Conservation (phyloP, 148 eudicot species). For the Heliosperma pusillum region DNA sequence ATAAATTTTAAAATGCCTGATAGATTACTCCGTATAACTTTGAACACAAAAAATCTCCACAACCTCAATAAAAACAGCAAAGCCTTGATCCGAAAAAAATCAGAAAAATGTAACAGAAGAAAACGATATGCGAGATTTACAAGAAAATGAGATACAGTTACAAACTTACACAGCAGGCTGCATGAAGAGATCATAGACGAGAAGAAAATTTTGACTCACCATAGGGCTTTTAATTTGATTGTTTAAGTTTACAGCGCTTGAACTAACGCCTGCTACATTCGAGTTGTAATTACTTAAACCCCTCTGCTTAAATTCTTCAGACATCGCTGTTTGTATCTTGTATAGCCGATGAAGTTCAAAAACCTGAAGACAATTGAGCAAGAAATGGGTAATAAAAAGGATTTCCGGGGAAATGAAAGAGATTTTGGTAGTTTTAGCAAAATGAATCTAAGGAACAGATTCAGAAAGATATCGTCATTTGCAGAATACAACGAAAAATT, state of each 20-base stretch:
- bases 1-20: conserved; percentile 1
- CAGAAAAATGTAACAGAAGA: not conserved
- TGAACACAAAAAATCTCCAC: not conserved
- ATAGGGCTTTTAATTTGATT: conserved; percentile 12
- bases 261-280: conserved; percentile 14
- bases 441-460: not conserved
- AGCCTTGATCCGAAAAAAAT: not conserved
- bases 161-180: not conserved
- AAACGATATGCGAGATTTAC: not conserved
- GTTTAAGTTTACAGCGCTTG: conserved; percentile 15
- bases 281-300: conserved; percentile 23
- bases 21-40: not conserved
- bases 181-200: conserved; percentile 3
- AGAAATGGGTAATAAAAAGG: not conserved
- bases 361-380: conserved; percentile 37
- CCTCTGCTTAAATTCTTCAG: conserved; percentile 32
- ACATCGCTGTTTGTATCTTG: conserved; percentile 37
- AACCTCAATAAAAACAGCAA: not conserved
- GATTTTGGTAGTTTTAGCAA: too few species aligned
- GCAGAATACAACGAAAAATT: not conserved
- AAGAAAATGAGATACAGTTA: not conserved
- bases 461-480: not conserved
- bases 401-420: not conserved
- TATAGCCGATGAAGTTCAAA: conserved; percentile 54
- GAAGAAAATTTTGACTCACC: conserved; percentile 30